Evolutionary conservation across 176 grass and related monocot genomes (phyloP), one percentile per base, ranked within the genome.

Genomic region (Lolium rigidum): DNA sequence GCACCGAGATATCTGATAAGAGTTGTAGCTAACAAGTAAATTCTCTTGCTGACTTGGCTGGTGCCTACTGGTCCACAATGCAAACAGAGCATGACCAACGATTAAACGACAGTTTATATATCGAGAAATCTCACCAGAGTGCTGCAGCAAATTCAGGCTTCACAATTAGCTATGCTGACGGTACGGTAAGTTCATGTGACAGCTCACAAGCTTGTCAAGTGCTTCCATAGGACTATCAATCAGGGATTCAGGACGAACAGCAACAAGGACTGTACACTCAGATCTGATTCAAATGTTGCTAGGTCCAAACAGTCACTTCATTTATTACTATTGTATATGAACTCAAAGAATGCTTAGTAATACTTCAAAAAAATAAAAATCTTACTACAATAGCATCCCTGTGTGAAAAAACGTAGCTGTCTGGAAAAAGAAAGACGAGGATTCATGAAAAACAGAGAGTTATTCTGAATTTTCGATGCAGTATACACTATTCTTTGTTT

Each of bases 401-500:
- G 17, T 37, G 63, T 28, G 1, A 20, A 56, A 56, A 20, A 56
- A 16, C 1, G 4, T 7, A 35, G 1, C 51, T 31, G 25, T 63
- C 3, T 69, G 37, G 22, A 6, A 52, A 68, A 14, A 47, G 52
- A 79, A 21, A 16, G 37, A 46, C 21, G 26, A 9, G 46, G 16
- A 48, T 48, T 76, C 12, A 70, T 43, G 17, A 18, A 28, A 74
- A 56, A n/a, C 21, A 83, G 43, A 62, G 26, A 62, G 38, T 57
- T 75, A 75, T 52, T 5, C 48, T 7, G 20, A 44, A 72, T 24
- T 47, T 65, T 25, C 62, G 35, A 70, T 62, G 59, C 18, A 44
- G 15, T 74, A 49, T 87, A 86, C 59, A 54, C 11, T 76, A 6
- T 68, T 80, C 5, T 72, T 46, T 76, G 7, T 52, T 84, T 69